These are phyloP conservation scores for Panicum miliaceum DNA, from an alignment of 176 grass and related monocot species.

Conservation along the genomic window DNA sequence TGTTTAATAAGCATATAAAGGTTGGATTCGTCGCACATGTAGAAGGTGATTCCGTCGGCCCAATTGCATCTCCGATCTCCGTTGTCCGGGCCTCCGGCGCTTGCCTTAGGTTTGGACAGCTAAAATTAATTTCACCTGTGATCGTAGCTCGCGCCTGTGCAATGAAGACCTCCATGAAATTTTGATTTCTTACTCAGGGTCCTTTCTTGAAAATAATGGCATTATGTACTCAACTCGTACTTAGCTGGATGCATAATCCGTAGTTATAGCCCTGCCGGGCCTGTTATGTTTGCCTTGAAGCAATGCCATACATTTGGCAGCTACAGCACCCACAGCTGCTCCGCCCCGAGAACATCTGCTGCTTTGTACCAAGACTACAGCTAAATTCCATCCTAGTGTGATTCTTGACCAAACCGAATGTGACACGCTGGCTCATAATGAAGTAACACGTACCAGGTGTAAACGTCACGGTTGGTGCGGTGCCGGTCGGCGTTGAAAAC, in stretches of 20 bases:
- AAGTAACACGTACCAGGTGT: neutral
- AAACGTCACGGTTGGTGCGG: constrained; percentile 31
- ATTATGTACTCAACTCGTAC: neutral
- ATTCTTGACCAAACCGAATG: constrained; percentile 9
- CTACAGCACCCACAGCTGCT: constrained; percentile 1
- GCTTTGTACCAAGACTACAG: neutral
- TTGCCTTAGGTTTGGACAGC: too few relatives aligned
- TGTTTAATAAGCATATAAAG: too few relatives aligned
- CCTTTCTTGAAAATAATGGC: neutral
- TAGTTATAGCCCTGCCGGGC: neutral
- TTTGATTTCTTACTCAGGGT: neutral
- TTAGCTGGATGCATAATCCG: neutral
- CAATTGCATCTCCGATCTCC: neutral
- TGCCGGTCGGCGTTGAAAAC: constrained; percentile 2
- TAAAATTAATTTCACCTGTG: too few relatives aligned
- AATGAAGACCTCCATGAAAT: neutral
- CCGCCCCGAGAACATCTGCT: neutral
- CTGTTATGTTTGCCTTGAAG: constrained; percentile 13
- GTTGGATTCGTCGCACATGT: too few relatives aligned
- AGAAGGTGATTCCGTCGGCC: too few relatives aligned
- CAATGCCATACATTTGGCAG: constrained; percentile 19
- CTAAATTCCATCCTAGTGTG: constrained; percentile 9
- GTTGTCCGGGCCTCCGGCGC: too few relatives aligned
- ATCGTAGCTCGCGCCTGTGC: too few relatives aligned
- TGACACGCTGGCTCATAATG: neutral